Evolutionary conservation across 768 basidiomycete genomes (phyloP), one percentile per base, ranked within the genome.

Genomic region (Rhizopogon rudus): DNA sequence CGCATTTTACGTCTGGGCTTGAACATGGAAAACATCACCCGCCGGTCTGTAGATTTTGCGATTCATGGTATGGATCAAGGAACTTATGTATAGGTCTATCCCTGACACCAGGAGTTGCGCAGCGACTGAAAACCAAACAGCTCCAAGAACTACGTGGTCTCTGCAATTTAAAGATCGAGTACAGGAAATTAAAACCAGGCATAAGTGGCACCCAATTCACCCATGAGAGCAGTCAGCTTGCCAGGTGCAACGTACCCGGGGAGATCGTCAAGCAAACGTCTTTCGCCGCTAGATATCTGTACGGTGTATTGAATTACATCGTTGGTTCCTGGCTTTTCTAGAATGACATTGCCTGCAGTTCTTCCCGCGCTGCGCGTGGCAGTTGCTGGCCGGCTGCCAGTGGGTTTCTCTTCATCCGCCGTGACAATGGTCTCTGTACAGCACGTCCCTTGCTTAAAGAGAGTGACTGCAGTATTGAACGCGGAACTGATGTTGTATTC

Each of bases 261-360:
- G 16, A 81, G 72, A 49, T 76, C 65, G 60, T 79, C 71, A 22
- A 81, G 69, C 0, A 81, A 64, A 29, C 63, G 70, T 17, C 79
- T 72, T 33, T 83, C 74, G 9, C 66, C 67, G 39, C 63, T 62
- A 0, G 59, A 45, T 45, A 69, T 61, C 2, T 79, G 77, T 2
- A 93, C 83, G 44, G 77, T 77, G 66, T 93, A 94, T 54, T 75
- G 73, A 46, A 92, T 60, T 3, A 84, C 73, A 57, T 86, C 77
- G n/a, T 65, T 71, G 72, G 1, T 33, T n/a, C 0, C 44, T 14
- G 35, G 17, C 6, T 20, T 40, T 58, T 75, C 77, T 57, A 67
- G 71, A 60, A 69, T 67, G 57, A 67, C 66, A 44, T 72, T 61
- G 51, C 69, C n/a, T 35, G 28, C 17, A 33, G 31, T 33, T 33